Percentiles rank a stretch among this genome's conserved stretches.
Evolutionary conservation across 495 filamentous ascomycete species (phyloP).

Genomic region (Xylona heveae): DNA sequence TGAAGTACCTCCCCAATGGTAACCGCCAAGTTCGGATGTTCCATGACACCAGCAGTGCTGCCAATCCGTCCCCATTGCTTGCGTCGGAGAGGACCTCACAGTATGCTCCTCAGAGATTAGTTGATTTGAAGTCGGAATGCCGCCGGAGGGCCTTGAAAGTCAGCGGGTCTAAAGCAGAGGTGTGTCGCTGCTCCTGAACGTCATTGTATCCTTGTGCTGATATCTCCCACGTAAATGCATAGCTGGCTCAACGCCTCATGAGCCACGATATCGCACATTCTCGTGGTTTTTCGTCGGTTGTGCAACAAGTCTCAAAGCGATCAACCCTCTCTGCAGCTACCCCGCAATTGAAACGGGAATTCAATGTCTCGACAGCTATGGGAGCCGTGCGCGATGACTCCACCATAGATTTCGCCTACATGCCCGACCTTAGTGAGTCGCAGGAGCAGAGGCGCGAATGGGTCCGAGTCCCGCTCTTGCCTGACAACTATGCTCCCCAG

Average conservation of each 20-base stretch:
- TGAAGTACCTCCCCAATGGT: slow-evolving; percentile 18
- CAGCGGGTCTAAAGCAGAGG: background rate
- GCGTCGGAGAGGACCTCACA: background rate
- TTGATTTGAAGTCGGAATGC: slow-evolving; percentile 1
- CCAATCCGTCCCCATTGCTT: slow-evolving; percentile 1
- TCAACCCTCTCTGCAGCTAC: slow-evolving; percentile 1
- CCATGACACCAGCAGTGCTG: background rate
- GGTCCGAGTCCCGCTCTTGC: slow-evolving; percentile 3
- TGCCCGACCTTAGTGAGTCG: slow-evolving; percentile 1
- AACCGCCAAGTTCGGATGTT: slow-evolving; percentile 19
- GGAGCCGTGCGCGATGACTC: background rate
- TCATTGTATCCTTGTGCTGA: background rate
- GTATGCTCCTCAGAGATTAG: slow-evolving; percentile 1
- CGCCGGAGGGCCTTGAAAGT: slow-evolving; percentile 1
- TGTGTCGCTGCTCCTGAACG: too few relatives aligned
- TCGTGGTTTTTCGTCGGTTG: background rate
- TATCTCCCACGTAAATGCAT: background rate
- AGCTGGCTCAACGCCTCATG: slow-evolving; percentile 2
- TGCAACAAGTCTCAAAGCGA: background rate
- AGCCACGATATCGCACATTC: slow-evolving; percentile 1
- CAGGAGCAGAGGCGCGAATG: background rate
- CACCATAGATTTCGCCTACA: slow-evolving; percentile 6
- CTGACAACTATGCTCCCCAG: background rate
- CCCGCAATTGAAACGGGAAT: background rate
- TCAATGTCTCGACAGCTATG: slow-evolving; percentile 3